phyloP scores from a whole-genome alignment of 257 asterid species.

The Rauvolfia tetraphylla region DNA sequence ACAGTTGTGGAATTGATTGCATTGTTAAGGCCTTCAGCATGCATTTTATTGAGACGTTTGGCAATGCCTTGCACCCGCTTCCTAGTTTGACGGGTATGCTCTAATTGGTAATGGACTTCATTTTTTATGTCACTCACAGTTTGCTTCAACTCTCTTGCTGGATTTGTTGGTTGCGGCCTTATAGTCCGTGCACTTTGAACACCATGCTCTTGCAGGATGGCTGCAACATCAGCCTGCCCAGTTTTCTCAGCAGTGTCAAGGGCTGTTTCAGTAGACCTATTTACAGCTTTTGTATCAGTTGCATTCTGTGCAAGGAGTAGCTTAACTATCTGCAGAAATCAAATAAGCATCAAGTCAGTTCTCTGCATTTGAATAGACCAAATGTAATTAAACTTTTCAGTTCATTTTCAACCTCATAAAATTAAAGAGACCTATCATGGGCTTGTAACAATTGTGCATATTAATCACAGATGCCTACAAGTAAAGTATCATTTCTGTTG shows the following conservation, averaged over 20 bases:
- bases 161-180: constrained; percentile 34
- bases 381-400: too few species aligned
- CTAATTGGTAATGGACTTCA: constrained; percentile 45
- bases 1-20: constrained; percentile 53
- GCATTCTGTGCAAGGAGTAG: constrained; percentile 30
- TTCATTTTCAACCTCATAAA: too few species aligned
- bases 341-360: constrained; percentile 10
- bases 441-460: too few species aligned
- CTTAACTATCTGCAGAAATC: constrained; percentile 36
- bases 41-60: constrained; percentile 47
- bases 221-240: constrained; percentile 25
- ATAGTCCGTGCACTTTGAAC: constrained; percentile 26
- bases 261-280: constrained; percentile 42
- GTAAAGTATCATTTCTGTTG: too few species aligned
- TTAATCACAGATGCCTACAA: too few species aligned
- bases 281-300: constrained; percentile 31
- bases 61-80: constrained; percentile 45
- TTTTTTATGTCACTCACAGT: constrained; percentile 52
- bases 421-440: too few species aligned
- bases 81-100: constrained; percentile 42
- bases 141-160: constrained; percentile 42
- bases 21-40: constrained; percentile 48
- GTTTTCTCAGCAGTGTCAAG: constrained; percentile 40
- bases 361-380: neutral
- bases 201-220: constrained; percentile 32